Percentiles rank a stretch among this genome's conserved stretches.
Conservation (phyloP, 805 yeast species). For the Jamesozyma jinghongensis region DNA sequence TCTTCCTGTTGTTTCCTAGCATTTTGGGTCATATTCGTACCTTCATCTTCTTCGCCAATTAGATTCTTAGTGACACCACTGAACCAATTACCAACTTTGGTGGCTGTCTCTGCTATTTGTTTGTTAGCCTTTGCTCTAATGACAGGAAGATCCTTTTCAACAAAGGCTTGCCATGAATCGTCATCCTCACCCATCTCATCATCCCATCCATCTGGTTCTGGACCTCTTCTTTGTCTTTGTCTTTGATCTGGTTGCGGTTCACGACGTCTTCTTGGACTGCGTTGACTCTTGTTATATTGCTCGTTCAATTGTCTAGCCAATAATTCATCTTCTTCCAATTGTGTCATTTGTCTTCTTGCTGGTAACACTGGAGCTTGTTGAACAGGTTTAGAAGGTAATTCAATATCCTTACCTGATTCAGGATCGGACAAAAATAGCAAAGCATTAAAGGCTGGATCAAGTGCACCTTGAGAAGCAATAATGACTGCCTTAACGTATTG, state of each 20-base stretch:
- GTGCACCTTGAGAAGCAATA: constrained; percentile 73
- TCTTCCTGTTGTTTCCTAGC: constrained; percentile 13
- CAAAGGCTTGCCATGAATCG: constrained; percentile 49
- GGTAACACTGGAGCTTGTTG: constrained; percentile 15
- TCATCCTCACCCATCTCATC: constrained; percentile 31
- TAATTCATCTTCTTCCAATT: constrained; percentile 63
- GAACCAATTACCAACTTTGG: constrained; percentile 71
- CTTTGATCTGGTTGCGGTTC: constrained; percentile 18
- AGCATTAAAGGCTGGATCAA: constrained; percentile 87
- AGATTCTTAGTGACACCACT: constrained; percentile 38
- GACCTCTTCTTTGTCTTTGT: constrained; percentile 20
- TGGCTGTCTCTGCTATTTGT: constrained; percentile 73
- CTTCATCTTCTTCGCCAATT: constrained; percentile 7
- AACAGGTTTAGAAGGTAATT: constrained; percentile 35
- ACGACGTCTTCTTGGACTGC: constrained; percentile 8
- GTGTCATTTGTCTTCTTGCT: constrained; percentile 30
- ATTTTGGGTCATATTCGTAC: neutral
- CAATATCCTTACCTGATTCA: constrained; percentile 39
- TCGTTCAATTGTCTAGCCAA: constrained; percentile 75
- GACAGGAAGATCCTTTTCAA: constrained; percentile 46
- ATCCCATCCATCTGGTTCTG: constrained; percentile 10
- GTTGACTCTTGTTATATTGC: constrained; percentile 36
- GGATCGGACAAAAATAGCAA: constrained; percentile 74
- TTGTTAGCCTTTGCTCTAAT: constrained; percentile 59
- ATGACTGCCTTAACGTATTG: constrained; percentile 65